These are phyloP conservation scores for Vitis amurensis DNA, from an alignment of 164 flowering plant species.

Conservation along the genomic window DNA sequence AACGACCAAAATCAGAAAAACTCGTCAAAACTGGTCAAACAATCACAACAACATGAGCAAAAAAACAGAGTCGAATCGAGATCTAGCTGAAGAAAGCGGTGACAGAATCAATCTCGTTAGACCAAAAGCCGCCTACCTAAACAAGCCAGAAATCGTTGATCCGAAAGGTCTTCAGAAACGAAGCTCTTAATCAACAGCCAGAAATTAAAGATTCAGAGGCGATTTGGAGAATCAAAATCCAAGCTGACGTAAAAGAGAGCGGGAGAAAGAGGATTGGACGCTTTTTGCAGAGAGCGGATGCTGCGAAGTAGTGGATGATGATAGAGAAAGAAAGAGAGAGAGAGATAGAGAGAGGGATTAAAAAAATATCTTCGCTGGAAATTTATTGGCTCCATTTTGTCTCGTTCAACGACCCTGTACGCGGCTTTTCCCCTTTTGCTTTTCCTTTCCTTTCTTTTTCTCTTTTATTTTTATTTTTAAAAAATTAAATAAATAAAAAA, in stretches of 20 bases:
- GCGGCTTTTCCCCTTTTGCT: slow-evolving; percentile 2
- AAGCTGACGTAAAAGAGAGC: not conserved
- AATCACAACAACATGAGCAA: no score
- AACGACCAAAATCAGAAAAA: no score
- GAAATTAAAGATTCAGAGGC: not conserved
- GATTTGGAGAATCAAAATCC: not conserved
- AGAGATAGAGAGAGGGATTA: not conserved
- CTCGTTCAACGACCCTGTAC: slow-evolving; percentile 12
- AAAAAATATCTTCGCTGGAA: slow-evolving; percentile 10
- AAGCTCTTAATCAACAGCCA: not conserved
- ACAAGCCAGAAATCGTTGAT: no score
- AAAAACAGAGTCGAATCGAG: no score
- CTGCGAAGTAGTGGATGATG: slow-evolving; percentile 19
- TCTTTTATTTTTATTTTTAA: not conserved
- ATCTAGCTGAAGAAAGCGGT: no score
- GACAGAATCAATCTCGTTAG: no score
- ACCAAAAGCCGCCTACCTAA: no score
- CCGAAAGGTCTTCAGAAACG: not conserved
- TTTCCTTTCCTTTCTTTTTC: not conserved
- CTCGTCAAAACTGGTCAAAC: no score
- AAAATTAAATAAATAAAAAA: no score
- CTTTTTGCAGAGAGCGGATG: slow-evolving; percentile 18
- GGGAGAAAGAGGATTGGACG: not conserved
- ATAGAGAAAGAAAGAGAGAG: not conserved
- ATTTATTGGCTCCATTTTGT: slow-evolving; percentile 1